phyloP scores from a whole-genome alignment of 192 early-diverging fungal species.

The Umbelopsis isabellina region DNA sequence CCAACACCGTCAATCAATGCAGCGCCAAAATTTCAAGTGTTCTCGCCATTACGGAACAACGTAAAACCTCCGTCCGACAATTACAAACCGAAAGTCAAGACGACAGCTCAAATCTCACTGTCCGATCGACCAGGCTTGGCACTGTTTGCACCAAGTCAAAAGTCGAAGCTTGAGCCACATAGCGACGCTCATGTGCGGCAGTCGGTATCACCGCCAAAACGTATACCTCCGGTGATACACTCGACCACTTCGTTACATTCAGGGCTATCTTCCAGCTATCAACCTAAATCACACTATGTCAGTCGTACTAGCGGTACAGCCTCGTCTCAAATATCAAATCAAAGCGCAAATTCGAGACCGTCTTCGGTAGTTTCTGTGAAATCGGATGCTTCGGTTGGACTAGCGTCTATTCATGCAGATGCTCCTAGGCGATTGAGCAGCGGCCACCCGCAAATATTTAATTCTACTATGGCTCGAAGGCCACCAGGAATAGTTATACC shows the following conservation, averaged over 20 bases:
- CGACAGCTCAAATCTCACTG: conserved; percentile 6
- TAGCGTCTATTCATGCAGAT: conserved; percentile 12
- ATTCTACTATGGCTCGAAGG: not conserved
- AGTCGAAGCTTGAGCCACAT: not conserved
- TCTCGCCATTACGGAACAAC: conserved; percentile 20
- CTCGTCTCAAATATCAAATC: not conserved
- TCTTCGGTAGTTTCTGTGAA: conserved; percentile 1
- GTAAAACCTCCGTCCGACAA: conserved; percentile 16
- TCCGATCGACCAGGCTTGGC: conserved; percentile 7
- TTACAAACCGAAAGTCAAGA: conserved; percentile 18
- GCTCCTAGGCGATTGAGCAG: not conserved
- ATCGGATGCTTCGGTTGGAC: not conserved
- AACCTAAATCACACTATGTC: not conserved
- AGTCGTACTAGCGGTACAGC: not conserved
- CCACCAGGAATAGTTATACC: conserved; percentile 5
- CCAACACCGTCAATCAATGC: not conserved
- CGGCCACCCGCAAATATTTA: not conserved
- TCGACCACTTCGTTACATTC: not conserved
- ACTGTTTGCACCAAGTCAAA: conserved; percentile 3
- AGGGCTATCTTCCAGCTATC: not conserved
- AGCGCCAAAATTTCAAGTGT: conserved; percentile 17
- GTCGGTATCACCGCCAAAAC: not conserved
- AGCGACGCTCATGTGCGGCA: not conserved
- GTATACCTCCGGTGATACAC: conserved; percentile 12
- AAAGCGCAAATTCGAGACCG: not conserved